Percentiles rank a stretch among this genome's conserved stretches.
phyloP scores from a whole-genome alignment of 2,329 filamentous ascomycete genomes.

The Endoconidiophora polonica region DNA sequence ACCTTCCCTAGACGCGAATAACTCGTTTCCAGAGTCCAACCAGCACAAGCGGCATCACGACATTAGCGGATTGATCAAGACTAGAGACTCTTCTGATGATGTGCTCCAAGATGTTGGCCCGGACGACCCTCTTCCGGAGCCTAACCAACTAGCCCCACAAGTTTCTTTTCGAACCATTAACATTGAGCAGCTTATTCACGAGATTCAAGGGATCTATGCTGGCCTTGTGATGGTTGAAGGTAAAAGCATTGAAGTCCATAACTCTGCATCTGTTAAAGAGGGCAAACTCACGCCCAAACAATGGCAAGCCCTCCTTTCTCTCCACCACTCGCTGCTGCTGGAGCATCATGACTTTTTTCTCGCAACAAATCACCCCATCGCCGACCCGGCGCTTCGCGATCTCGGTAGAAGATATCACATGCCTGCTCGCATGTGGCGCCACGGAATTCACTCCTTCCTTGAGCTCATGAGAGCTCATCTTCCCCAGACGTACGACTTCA shows the following conservation, averaged over 20 bases:
- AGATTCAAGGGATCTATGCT: constrained; percentile 71
- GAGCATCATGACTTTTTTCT: constrained; percentile 80
- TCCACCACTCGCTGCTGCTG: constrained; percentile 66
- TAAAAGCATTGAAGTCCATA: constrained; percentile 73
- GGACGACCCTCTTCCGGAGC: no score
- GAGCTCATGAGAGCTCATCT: constrained; percentile 60
- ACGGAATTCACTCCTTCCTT: constrained; percentile 75
- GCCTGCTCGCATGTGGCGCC: constrained; percentile 87
- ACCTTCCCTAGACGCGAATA: no score
- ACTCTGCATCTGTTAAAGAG: constrained; percentile 32
- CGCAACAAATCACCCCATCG: constrained; percentile 71
- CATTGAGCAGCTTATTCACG: constrained; percentile 47
- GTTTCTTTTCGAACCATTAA: no score
- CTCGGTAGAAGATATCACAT: constrained; percentile 73
- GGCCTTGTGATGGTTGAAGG: constrained; percentile 74
- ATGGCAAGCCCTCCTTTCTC: constrained; percentile 67
- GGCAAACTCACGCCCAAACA: constrained; percentile 42
- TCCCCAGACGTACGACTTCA: constrained; percentile 66
- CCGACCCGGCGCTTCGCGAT: constrained; percentile 46
- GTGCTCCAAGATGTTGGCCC: no score
- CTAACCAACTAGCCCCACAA: no score
- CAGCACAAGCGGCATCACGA: no score
- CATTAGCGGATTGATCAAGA: no score
- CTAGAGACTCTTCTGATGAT: no score
- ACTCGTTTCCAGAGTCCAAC: no score